Base-by-base conservation (phyloP, 2,329 filamentous ascomycete genomes). In the Nemania serpens region DNA sequence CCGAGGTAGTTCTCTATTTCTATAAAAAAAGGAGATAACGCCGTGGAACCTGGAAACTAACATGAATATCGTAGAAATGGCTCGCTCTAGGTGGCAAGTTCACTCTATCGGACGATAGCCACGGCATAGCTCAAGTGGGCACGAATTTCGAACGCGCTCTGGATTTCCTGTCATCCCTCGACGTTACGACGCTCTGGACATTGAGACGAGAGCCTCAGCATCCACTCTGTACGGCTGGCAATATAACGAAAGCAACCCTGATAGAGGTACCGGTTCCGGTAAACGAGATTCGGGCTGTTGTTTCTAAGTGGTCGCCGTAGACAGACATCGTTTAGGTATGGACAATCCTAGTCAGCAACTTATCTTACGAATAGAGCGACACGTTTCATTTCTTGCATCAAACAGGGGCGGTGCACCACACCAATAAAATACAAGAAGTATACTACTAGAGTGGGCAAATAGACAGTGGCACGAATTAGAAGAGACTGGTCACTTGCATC, bases 41-140 rank as follows among this genome's bases (percentile, higher is more conserved):
- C 7, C 12, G 5, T 42, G 17, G 6, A 13, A 25, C 10, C 22
- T 6, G 12, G 20, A 5, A 12, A 36, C 58, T 63, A 13, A 63
- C 22, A 17, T 10, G 17, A 22, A 45, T 7, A 36, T 25, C 13
- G 3, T 34, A 91, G 89, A 85, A 86, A 73, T 96, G 92, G 79
- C 72, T 93, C 55, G 77, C 76, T 7, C 82, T 91, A 69, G 88
- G 88, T 22, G 93, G 95, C 22, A 85, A 84, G 62, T 96, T 98
- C 76, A 96, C 92, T 55, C 83, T 99, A 69, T 97, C 91, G 6
- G 95, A 99, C 75, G 95, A 99, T 76, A 97, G 93, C 74, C 95
- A 99, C 78, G 91, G 91, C 41, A 84, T 92, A 60, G 89, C 85
- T 2, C 94, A 99, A 73, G 84, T 99, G 5, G 92, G 88, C n/a